phyloP scores from a whole-genome alignment of 1,284 basidiomycete genomes.

The Sanguinoderma infundibulare region DNA sequence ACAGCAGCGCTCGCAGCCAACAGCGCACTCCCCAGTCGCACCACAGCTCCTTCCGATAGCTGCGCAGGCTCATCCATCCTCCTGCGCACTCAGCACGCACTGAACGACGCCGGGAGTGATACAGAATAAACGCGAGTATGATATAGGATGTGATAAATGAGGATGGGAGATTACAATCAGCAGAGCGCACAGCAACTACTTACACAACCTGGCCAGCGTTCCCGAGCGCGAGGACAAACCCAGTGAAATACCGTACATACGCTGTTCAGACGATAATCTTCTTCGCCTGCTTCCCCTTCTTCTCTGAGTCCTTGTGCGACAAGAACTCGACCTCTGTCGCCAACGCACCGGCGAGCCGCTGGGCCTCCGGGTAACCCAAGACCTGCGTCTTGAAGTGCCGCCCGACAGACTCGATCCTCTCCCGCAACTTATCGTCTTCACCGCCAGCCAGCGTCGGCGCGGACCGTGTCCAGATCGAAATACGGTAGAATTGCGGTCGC shows the following conservation, averaged over 20 bases:
- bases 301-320: constrained; percentile 95
- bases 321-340: constrained; percentile 95
- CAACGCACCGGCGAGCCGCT: constrained; percentile 80
- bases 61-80: not conserved
- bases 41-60: not conserved
- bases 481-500: constrained; percentile 93
- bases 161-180: constrained; percentile 21
- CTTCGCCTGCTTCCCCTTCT: constrained; percentile 86
- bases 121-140: not conserved
- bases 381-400: constrained; percentile 92
- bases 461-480: constrained; percentile 96
- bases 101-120: not conserved
- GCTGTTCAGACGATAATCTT: constrained; percentile 71
- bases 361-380: constrained; percentile 77
- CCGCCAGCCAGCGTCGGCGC: constrained; percentile 54
- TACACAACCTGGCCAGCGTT: constrained; percentile 15
- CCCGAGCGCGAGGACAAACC: constrained; percentile 5
- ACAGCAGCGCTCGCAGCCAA: constrained; percentile 4
- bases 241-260: constrained; percentile 11
- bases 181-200: constrained; percentile 22
- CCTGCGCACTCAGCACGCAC: not conserved
- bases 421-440: constrained; percentile 50
- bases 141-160: constrained; percentile 31
- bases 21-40: not conserved
- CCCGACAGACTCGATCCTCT: constrained; percentile 68